Evolutionary conservation across 208 protist species (phyloP), one percentile per base, ranked within the genome.

Genomic region (Leishmania martiniquensis): DNA sequence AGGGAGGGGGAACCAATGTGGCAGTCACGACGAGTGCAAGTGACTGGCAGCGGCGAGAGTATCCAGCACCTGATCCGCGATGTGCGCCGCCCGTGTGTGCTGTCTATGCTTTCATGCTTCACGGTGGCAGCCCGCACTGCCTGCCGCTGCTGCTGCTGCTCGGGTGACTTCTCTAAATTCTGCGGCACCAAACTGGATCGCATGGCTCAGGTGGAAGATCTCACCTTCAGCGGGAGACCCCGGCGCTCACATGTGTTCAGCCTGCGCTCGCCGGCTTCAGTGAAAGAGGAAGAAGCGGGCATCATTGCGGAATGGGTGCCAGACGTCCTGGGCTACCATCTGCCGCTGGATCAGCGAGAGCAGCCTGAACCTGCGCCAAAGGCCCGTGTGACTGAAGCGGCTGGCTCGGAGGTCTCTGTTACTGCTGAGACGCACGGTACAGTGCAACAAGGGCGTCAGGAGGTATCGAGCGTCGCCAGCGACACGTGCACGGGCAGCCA

Each of bases 261-360:
- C 12, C 25, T 2, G 42, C 22, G 39, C 39, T 69, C 65, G 47
- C 34, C 39, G 15, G 29, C 13, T 34, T 47, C 65, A 69, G 37
- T 20, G 65, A 15, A 37, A 12, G 65, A 73, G 37, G 57, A 76
- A 51, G 42, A 65, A 9, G 52, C 42, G 12, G 85, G 82, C 20
- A 75, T 89, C 63, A 86, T 84, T 52, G 78, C 74, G 17, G 54
- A 51, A 12, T 76, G 77, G 57, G 76, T 86, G 20, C 76, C 63
- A 0, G 85, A 89, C 55, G 76, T 15, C 29, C 63, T 86, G 47
- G 78, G 85, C 55, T 89, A 86, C 70, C 81, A 89, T 68, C 49
- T 77, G 20, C 75, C 77, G 9, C 65, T 76, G 10, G 51, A 17
- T 1, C 9, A 42, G 45, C 69, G 69, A 65, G 66, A 65, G 12